A percentile compares a stretch with the other conserved stretches of the same genome.
These are phyloP conservation scores for Linnemannia schmuckeri DNA, from an alignment of 192 early-diverging fungal species.

Conservation along the genomic window DNA sequence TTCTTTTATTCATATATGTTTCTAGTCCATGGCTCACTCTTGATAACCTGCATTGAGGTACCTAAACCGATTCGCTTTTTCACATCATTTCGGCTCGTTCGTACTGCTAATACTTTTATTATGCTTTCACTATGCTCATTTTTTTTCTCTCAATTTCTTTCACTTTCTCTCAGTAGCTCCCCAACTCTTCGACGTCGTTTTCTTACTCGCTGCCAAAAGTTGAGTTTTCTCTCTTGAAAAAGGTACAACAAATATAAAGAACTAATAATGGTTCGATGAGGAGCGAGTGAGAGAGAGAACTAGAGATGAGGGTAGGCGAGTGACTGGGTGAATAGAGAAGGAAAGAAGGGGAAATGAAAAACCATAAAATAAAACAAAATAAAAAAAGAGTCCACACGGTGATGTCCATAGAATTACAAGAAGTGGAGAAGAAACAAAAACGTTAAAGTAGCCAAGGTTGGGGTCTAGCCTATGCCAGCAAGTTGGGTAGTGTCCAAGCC, in stretches of 20 bases:
- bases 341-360: neutral
- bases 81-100: neutral
- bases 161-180: neutral
- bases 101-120: no score
- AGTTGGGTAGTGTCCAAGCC: neutral
- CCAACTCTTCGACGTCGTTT: neutral
- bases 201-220: neutral
- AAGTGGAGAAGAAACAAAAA: neutral
- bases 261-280: neutral
- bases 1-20: neutral
- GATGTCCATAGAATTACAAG: neutral
- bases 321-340: neutral
- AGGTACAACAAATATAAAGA: neutral
- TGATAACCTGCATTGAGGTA: neutral
- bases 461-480: constrained; percentile 1
- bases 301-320: neutral
- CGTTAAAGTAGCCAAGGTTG: neutral
- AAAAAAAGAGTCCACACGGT: neutral
- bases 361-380: constrained; percentile 2
- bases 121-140: neutral
- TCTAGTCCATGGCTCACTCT: neutral
- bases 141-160: neutral
- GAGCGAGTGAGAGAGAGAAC: neutral
- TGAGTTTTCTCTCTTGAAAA: constrained; percentile 1
- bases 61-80: neutral